Evolutionary conservation across 2,329 filamentous ascomycete genomes (phyloP).

Genomic region (Aspergillus sclerotialis): DNA sequence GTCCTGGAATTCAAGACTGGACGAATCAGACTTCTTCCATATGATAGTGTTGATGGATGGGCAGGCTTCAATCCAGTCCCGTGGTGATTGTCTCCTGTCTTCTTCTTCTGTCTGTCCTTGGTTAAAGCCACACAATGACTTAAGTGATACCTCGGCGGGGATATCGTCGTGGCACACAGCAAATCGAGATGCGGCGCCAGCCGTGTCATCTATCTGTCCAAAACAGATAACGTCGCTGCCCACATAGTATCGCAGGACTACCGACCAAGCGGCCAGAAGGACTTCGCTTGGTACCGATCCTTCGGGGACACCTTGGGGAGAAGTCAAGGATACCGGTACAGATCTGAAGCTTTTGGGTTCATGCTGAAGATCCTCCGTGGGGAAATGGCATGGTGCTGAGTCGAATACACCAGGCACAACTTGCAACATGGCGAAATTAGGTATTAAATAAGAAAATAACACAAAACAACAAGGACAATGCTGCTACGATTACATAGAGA

Average conservation of each 20-base stretch:
- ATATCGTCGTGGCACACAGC: conserved; percentile 7
- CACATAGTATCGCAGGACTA: conserved; percentile 7
- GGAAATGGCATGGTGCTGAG: conserved; percentile 6
- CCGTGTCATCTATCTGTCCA: conserved; percentile 3
- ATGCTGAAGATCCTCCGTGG: conserved; percentile 6
- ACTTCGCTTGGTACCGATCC: neutral
- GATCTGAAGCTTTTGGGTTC: conserved; percentile 4
- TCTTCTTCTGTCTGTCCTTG: neutral
- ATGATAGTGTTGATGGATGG: conserved; percentile 6
- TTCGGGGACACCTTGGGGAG: neutral
- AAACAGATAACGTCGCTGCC: conserved; percentile 7
- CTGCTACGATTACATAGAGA: conserved; percentile 2
- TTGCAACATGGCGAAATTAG: conserved; percentile 5
- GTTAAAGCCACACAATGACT: neutral
- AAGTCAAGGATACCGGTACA: conserved; percentile 2
- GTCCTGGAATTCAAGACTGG: neutral
- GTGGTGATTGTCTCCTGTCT: neutral
- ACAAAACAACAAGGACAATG: neutral
- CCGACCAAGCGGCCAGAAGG: conserved; percentile 4
- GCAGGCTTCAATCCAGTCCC: conserved; percentile 5
- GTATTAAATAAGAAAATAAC: neutral
- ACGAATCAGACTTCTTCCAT: conserved; percentile 3
- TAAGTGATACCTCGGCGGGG: conserved; percentile 1
- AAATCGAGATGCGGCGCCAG: neutral
- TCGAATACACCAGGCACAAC: conserved; percentile 5